Evolutionary conservation across 495 filamentous ascomycete species (phyloP), one percentile per base, ranked within the genome.

Genomic region (Hypoxylon lenormandii): DNA sequence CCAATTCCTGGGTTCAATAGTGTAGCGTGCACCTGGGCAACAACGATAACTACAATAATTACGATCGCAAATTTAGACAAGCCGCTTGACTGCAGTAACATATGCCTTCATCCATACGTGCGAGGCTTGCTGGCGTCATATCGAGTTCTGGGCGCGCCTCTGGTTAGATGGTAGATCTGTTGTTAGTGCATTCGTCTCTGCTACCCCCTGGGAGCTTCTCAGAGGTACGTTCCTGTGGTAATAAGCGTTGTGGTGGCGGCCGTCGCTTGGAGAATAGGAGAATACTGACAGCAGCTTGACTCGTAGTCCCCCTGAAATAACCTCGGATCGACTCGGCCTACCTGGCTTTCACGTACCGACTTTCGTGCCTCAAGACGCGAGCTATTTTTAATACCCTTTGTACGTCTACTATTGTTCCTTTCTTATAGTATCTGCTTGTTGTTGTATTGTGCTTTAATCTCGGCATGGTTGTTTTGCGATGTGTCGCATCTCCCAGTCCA

Each of bases 71-170:
- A 16, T 21, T 28, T 6, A 48, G 5, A 45, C 30, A 33, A 60
- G 16, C 33, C 15, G 13, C 19, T 16, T 22, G 15, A 43, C n/a
- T 23, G 45, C 13, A 23, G 53, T 49, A 26, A 53, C 53, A 23
- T 59, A 71, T 71, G 62, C 45, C 52, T 57, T 59, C 28, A 46
- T 28, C 30, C 22, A 12, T 22, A 47, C 36, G 21, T 46, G n/a
- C 37, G 10, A 4, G 40, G 30, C 26, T 8, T 23, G 18, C 36
- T 28, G 49, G 26, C 28, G 11, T 60, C 8, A 16, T 58, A 28
- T 45, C 61, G 38, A 52, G 15, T 13, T 50, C 42, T 42, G 33
- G 47, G 62, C 68, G 52, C 56, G 55, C 61, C 62, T 11, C 12
- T 5, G 36, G 5, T 42, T 71, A 37, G 51, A 51, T 49, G 45